Evolutionary conservation across 2,329 filamentous ascomycete genomes (phyloP).

Genomic region (Aspergillus sp.): DNA sequence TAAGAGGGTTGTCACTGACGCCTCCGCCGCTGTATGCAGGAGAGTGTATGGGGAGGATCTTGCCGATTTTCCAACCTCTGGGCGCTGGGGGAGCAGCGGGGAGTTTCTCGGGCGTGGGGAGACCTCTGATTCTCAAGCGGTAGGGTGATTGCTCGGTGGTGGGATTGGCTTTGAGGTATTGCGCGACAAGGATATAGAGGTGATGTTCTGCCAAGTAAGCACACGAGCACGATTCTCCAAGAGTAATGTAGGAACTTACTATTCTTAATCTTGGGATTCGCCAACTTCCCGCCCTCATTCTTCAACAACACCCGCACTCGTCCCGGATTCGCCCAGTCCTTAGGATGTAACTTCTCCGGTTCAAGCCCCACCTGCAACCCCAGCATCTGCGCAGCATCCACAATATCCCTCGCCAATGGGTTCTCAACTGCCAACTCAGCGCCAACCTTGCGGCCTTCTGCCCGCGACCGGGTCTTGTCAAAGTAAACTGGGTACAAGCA

Average conservation of each 20-base stretch:
- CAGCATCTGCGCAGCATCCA: conserved; percentile 71
- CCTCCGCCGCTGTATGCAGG: conserved; percentile 87
- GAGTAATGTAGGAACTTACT: conserved; percentile 42
- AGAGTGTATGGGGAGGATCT: conserved; percentile 77
- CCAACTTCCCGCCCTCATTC: conserved; percentile 44
- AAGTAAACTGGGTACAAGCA: conserved; percentile 97
- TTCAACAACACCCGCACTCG: conserved; percentile 72
- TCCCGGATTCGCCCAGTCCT: conserved; percentile 96
- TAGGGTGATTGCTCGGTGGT: conserved; percentile 66
- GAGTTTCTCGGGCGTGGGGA: conserved; percentile 60
- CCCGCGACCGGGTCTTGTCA: conserved; percentile 59
- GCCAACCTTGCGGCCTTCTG: conserved; percentile 73
- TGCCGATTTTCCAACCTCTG: conserved; percentile 83
- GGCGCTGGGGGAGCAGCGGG: conserved; percentile 71
- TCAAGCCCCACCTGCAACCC: conserved; percentile 65
- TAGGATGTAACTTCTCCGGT: conserved; percentile 84
- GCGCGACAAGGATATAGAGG: conserved; percentile 72
- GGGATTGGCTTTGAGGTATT: conserved; percentile 70
- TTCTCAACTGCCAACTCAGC: conserved; percentile 67
- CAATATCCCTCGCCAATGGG: conserved; percentile 83
- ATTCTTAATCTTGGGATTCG: conserved; percentile 54
- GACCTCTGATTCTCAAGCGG: conserved; percentile 64
- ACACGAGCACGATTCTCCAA: neutral
- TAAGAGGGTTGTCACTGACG: conserved; percentile 87
- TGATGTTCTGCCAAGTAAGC: conserved; percentile 58